Evolutionary conservation across 306 rosid genomes (phyloP).

Genomic region (Cajanus cajan): DNA sequence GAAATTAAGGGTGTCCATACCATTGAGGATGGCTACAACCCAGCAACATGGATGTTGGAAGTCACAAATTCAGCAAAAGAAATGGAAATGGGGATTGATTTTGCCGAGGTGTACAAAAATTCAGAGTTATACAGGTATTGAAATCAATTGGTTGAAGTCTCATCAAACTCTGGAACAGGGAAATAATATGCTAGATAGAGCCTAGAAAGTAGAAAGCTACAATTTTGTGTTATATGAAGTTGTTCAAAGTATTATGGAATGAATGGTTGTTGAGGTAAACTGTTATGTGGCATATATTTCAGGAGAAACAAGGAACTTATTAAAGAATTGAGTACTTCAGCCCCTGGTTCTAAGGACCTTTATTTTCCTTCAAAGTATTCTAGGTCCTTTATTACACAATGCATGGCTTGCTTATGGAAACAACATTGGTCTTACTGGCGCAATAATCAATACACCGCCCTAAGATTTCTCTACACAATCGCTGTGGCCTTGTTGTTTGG

Average conservation of each 20-base stretch:
- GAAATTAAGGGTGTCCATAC: conserved; percentile 33
- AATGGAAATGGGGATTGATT: conserved; percentile 39
- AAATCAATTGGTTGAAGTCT: not conserved
- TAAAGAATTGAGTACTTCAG: conserved; percentile 42
- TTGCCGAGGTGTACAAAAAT: conserved; percentile 35
- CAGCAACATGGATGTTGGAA: conserved; percentile 57
- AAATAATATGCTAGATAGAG: not conserved
- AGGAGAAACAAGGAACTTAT: conserved; percentile 51
- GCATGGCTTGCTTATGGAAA: conserved; percentile 58
- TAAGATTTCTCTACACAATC: conserved; percentile 37
- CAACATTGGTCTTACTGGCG: conserved; percentile 62
- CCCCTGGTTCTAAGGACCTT: conserved; percentile 39
- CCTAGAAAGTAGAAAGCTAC: not conserved
- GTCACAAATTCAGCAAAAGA: conserved; percentile 36
- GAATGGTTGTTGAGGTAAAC: not conserved
- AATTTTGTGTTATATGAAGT: not conserved
- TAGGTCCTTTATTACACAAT: conserved; percentile 41
- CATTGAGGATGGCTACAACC: conserved; percentile 40
- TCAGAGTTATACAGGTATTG: conserved; percentile 43
- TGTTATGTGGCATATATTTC: conserved; percentile 21
- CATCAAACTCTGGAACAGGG: not conserved
- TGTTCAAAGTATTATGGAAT: not conserved
- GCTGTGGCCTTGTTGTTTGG: conserved; percentile 42
- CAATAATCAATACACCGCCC: conserved; percentile 44
- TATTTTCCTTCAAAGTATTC: conserved; percentile 42